These are phyloP conservation scores for Quercus phellos DNA, from an alignment of 331 rosid species.

Conservation along the genomic window DNA sequence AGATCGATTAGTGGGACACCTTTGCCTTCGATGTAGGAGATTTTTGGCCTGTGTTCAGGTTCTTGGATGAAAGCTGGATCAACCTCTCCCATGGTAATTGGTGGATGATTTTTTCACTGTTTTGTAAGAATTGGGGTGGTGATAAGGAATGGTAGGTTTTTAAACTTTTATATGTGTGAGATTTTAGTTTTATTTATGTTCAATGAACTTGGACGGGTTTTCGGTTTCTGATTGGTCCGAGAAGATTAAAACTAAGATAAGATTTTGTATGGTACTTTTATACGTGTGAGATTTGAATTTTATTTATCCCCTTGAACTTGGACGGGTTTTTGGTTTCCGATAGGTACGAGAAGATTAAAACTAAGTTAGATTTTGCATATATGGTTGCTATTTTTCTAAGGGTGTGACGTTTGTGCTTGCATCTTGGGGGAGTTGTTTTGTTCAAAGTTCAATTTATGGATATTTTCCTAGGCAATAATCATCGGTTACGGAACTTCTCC, in stretches of 20 bases:
- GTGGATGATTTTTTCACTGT: neutral
- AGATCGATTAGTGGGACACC: slow-evolving; percentile 59
- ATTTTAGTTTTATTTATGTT: neutral
- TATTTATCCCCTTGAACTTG: neutral
- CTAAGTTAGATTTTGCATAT: too few relatives aligned
- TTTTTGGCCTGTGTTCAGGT: slow-evolving; percentile 54
- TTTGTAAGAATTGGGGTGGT: too few relatives aligned
- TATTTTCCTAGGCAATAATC: too few relatives aligned
- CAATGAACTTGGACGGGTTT: neutral
- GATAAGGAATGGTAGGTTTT: neutral
- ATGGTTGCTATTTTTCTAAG: too few relatives aligned
- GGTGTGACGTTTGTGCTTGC: too few relatives aligned
- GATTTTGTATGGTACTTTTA: too few relatives aligned
- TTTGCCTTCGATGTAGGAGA: slow-evolving; percentile 19
- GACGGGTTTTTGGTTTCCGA: neutral
- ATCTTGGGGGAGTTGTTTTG: too few relatives aligned
- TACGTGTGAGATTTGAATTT: neutral
- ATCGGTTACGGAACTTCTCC: too few relatives aligned
- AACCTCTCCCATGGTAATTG: slow-evolving; percentile 34
- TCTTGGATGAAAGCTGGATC: slow-evolving; percentile 61
- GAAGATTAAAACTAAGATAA: too few relatives aligned
- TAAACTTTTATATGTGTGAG: neutral
- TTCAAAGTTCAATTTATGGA: too few relatives aligned
- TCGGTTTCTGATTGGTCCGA: neutral
- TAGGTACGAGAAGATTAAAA: too few relatives aligned